Percentiles rank a stretch among this genome's conserved stretches.
Conservation (phyloP, 345 rosid genomes). For the Iberis pinnata region DNA sequence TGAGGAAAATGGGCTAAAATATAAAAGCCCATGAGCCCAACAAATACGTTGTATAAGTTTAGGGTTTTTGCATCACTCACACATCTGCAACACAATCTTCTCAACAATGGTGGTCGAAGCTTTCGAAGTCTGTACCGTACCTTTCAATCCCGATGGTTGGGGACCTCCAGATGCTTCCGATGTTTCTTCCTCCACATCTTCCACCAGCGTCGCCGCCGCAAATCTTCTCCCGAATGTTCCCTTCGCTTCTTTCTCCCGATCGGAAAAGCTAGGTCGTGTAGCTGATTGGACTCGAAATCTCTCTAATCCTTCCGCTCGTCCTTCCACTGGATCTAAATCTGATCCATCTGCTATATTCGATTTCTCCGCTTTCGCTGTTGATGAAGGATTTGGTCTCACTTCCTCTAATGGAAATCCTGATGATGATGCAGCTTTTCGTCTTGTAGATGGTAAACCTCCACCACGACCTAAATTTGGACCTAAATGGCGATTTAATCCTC, state of each 20-base stretch:
- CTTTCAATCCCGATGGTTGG: conserved; percentile 93
- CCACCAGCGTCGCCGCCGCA: conserved; percentile 35
- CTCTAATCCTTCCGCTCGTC: conserved; percentile 35
- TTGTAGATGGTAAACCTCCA: conserved; percentile 85
- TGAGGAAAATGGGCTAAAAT: too few species aligned
- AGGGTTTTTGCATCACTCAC: too few species aligned
- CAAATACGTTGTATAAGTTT: too few species aligned
- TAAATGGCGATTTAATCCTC: conserved; percentile 72
- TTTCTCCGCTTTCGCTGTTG: conserved; percentile 55
- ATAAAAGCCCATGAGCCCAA: too few species aligned
- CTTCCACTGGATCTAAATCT: conserved; percentile 30
- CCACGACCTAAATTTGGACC: conserved; percentile 92
- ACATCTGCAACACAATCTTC: too few species aligned
- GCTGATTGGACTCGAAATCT: conserved; percentile 80
- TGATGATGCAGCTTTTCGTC: conserved; percentile 76
- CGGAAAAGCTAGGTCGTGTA: conserved; percentile 83
- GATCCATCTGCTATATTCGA: conserved; percentile 51
- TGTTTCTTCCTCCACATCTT: conserved; percentile 25
- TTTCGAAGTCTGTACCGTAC: conserved; percentile 72
- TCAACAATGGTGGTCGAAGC: conserved; percentile 31
- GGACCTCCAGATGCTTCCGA: conserved; percentile 55
- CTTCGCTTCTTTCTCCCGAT: conserved; percentile 77
- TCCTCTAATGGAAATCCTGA: conserved; percentile 34
- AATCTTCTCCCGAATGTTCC: conserved; percentile 62
- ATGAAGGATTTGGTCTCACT: conserved; percentile 56